Conservation (phyloP, 305 asterid species). For the Plantago lanceolata region DNA sequence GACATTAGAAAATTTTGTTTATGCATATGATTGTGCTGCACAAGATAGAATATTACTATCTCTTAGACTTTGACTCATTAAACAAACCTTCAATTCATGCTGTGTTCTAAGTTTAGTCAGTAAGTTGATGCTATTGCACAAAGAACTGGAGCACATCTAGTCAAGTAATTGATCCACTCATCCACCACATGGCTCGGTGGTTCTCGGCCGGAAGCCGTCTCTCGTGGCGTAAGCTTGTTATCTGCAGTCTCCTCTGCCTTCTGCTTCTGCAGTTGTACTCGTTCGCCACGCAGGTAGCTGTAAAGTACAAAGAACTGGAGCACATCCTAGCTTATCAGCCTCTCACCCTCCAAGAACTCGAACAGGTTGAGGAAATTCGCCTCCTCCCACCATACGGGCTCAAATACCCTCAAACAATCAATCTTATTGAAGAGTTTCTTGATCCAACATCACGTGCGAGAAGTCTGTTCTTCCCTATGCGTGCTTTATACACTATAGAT, state of each 20-base stretch:
- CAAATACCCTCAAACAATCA: slow-evolving; percentile 27
- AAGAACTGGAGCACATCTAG: neutral
- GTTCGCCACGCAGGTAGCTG: slow-evolving; percentile 23
- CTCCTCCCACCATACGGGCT: slow-evolving; percentile 39
- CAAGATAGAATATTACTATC: neutral
- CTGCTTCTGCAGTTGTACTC: slow-evolving; percentile 36
- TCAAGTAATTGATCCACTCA: neutral
- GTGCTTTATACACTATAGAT: slow-evolving; percentile 26
- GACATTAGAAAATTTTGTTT: slow-evolving; percentile 19
- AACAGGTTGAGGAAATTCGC: slow-evolving; percentile 35
- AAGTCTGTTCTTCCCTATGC: slow-evolving; percentile 44
- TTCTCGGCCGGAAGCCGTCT: slow-evolving; percentile 32
- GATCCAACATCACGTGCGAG: slow-evolving; percentile 40
- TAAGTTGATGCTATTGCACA: neutral
- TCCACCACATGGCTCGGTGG: slow-evolving; percentile 34
- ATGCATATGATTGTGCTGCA: slow-evolving; percentile 15
- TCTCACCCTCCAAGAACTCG: slow-evolving; percentile 30
- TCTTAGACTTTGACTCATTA: neutral
- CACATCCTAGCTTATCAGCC: slow-evolving; percentile 26
- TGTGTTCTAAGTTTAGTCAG: slow-evolving; percentile 1
- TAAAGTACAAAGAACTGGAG: slow-evolving; percentile 20
- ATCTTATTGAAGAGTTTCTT: slow-evolving; percentile 51
- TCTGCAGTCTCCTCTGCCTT: slow-evolving; percentile 39
- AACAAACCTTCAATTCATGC: neutral
- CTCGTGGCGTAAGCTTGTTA: slow-evolving; percentile 36